Evolutionary conservation across 345 rosid species (phyloP).

Genomic region (Syzygium aromaticum): DNA sequence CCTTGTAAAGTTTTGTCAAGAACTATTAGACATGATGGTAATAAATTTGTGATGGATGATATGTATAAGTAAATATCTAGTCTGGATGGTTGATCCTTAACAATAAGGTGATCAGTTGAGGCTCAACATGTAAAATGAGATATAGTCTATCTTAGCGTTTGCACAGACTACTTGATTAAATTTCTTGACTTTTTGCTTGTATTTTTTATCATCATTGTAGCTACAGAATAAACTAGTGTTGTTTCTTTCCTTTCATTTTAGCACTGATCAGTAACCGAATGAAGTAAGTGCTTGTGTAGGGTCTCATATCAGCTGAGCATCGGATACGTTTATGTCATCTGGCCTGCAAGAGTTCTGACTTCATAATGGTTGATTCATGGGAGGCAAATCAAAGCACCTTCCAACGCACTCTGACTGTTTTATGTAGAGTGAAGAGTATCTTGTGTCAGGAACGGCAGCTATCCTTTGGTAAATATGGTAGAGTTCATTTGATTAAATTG

Average conservation of each 20-base stretch:
- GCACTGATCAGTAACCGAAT: not conserved
- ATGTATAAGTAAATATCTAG: not conserved
- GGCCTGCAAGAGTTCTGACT: conserved; percentile 70
- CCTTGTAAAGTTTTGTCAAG: not conserved
- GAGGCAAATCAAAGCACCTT: conserved; percentile 72
- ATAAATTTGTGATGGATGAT: not conserved
- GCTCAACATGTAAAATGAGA: not conserved
- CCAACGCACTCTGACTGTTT: conserved; percentile 56
- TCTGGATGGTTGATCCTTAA: not conserved
- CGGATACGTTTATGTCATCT: conserved; percentile 58
- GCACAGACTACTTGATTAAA: not conserved
- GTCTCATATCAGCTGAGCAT: conserved; percentile 66
- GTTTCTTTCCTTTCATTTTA: not conserved
- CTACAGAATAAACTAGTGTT: not conserved
- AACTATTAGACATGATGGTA: not conserved
- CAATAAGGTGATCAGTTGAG: not conserved
- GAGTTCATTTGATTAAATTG: not conserved
- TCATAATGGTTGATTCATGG: conserved; percentile 94
- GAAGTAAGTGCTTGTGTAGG: conserved; percentile 25
- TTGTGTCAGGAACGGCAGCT: conserved; percentile 19
- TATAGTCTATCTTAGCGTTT: not conserved
- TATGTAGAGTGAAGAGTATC: conserved; percentile 50
- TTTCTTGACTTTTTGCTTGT: not conserved
- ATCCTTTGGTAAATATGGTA: conserved; percentile 25
- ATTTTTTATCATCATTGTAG: not conserved